Conservation (phyloP, 768 basidiomycete genomes). For the Lactifluus volemus region DNA sequence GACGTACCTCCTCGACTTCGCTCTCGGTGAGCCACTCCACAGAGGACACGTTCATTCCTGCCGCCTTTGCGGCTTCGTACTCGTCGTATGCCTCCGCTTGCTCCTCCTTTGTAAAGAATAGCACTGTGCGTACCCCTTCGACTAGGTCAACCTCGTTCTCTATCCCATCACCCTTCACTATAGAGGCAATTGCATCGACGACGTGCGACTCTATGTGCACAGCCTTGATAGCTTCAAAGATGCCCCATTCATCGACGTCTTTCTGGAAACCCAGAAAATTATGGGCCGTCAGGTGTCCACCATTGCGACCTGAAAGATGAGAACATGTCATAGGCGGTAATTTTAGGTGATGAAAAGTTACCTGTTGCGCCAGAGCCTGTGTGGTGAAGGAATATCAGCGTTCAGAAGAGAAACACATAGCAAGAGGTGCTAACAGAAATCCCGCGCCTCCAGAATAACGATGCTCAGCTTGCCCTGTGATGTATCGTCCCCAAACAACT, state of each 20-base stretch:
- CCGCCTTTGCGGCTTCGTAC: conserved; percentile 43
- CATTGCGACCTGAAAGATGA: conserved; percentile 52
- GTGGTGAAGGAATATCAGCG: neutral
- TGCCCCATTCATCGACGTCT: conserved; percentile 34
- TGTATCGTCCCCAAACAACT: conserved; percentile 17
- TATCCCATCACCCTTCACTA: conserved; percentile 40
- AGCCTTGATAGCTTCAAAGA: conserved; percentile 45
- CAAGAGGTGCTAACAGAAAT: conserved; percentile 56
- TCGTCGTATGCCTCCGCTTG: conserved; percentile 32
- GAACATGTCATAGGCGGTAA: neutral
- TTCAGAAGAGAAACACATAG: neutral
- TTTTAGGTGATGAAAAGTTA: conserved; percentile 22
- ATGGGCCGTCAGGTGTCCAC: conserved; percentile 59
- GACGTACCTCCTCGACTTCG: conserved; percentile 40
- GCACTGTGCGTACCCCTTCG: conserved; percentile 40
- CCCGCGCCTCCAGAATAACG: conserved; percentile 74
- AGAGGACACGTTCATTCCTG: conserved; percentile 38
- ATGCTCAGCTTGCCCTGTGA: conserved; percentile 32
- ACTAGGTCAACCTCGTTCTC: conserved; percentile 52
- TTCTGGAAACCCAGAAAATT: conserved; percentile 39
- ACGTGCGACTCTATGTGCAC: conserved; percentile 54
- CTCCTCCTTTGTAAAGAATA: conserved; percentile 44
- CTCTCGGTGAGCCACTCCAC: conserved; percentile 41
- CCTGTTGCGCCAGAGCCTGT: conserved; percentile 74
- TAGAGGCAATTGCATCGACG: conserved; percentile 35